phyloP scores from a whole-genome alignment of 1,284 basidiomycete genomes.

The Ceratorhiza oryzae-sativae region DNA sequence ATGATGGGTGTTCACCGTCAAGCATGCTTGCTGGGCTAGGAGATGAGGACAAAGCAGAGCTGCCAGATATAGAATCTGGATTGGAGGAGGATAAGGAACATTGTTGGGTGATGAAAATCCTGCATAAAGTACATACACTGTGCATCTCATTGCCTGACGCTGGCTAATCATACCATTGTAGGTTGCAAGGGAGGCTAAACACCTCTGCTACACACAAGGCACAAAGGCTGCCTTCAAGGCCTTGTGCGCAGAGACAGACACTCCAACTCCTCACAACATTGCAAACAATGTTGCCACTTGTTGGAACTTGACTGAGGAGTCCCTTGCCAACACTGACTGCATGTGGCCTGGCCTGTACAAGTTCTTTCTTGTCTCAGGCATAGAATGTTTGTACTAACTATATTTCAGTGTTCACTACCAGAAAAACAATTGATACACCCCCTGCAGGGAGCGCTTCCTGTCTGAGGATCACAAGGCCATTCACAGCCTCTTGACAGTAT shows the following conservation, averaged over 20 bases:
- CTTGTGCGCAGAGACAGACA: background rate
- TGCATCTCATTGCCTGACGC: background rate
- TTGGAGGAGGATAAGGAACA: background rate
- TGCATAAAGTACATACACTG: conserved; percentile 4
- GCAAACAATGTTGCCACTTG: background rate
- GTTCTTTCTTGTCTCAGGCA: background rate
- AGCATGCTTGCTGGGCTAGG: background rate
- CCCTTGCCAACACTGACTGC: background rate
- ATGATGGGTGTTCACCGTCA: background rate
- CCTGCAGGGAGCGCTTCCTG: background rate
- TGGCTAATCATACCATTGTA: background rate
- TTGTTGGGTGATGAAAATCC: background rate
- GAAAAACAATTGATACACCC: background rate
- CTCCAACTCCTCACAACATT: background rate
- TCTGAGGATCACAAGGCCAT: background rate
- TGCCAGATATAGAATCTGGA: too few relatives aligned
- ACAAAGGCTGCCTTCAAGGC: background rate
- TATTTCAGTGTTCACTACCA: background rate
- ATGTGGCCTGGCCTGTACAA: background rate
- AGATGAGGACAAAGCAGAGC: background rate
- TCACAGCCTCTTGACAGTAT: background rate
- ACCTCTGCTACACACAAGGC: background rate
- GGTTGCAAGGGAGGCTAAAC: background rate
- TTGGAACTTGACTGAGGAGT: too few relatives aligned
- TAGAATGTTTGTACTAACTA: background rate